phyloP scores from a whole-genome alignment of 176 grass and related monocot genomes.

The Pontederia crassipes region DNA sequence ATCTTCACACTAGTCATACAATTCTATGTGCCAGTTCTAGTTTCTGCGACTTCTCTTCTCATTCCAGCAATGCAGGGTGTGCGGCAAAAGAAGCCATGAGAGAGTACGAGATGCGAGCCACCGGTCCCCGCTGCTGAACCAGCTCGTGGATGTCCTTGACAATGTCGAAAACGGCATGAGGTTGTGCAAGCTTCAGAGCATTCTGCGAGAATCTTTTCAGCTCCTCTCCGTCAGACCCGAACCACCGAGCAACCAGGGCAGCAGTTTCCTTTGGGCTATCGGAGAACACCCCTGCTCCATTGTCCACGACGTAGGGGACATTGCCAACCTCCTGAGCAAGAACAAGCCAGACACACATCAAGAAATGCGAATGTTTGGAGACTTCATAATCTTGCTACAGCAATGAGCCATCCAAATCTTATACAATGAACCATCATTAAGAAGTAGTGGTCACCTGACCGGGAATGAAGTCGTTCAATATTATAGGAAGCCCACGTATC shows the following conservation, averaged over 20 bases:
- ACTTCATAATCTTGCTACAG: no score
- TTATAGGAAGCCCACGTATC: constrained; percentile 69
- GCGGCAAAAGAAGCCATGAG: constrained; percentile 35
- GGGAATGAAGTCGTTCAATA: constrained; percentile 75
- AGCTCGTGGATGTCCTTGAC: constrained; percentile 64
- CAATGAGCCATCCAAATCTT: no score
- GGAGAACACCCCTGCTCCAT: constrained; percentile 58
- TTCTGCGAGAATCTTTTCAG: constrained; percentile 40
- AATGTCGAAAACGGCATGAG: constrained; percentile 63
- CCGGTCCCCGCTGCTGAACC: constrained; percentile 25
- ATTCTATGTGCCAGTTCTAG: no score
- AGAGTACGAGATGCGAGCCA: constrained; percentile 41
- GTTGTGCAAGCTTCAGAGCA: constrained; percentile 52
- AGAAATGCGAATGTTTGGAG: no score
- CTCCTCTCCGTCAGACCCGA: constrained; percentile 15
- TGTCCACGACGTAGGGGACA: constrained; percentile 65
- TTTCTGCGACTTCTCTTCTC: no score
- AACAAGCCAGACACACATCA: not conserved
- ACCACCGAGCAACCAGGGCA: constrained; percentile 49
- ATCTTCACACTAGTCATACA: no score
- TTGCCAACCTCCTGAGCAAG: constrained; percentile 56
- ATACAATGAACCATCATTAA: no score
- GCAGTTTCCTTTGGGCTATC: constrained; percentile 44
- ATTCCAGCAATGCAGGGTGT: constrained; percentile 4
- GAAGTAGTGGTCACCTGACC: constrained; percentile 36